phyloP scores from a whole-genome alignment of 257 asterid species.

The Nemophila menziesii region DNA sequence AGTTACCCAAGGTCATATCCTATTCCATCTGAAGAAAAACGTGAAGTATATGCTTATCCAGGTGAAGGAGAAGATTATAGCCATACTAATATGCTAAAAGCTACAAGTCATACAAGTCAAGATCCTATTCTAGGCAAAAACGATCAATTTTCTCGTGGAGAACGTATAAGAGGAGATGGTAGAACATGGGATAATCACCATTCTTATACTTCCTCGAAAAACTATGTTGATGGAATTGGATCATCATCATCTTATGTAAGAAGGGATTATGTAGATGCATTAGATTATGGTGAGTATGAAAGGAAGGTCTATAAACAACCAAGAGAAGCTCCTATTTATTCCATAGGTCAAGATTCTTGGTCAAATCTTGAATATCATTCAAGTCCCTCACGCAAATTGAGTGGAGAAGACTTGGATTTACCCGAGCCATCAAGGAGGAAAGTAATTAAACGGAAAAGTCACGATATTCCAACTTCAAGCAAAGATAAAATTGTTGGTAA shows the following conservation, averaged over 20 bases:
- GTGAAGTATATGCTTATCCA: conserved; percentile 19
- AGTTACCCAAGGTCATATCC: conserved; percentile 27
- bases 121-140: conserved; percentile 7
- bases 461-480: conserved; percentile 1
- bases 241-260: conserved; percentile 15
- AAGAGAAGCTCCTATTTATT: conserved; percentile 13
- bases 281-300: conserved; percentile 21
- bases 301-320: conserved; percentile 7
- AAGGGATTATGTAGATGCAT: conserved; percentile 23
- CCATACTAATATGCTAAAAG: conserved; percentile 23
- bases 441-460: conserved; percentile 11
- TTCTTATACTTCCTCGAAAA: conserved; percentile 21
- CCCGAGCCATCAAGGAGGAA: conserved; percentile 23
- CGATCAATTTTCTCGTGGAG: conserved; percentile 27
- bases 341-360: conserved; percentile 21
- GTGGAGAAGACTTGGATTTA: conserved; percentile 15
- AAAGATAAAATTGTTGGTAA: conserved; percentile 8
- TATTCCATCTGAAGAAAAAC: conserved; percentile 25
- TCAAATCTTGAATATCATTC: conserved; percentile 18
- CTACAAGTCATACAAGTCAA: conserved; percentile 8
- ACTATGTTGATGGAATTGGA: conserved; percentile 17
- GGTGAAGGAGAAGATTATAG: conserved; percentile 29
- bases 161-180: conserved; percentile 18
- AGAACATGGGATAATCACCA: conserved; percentile 22
- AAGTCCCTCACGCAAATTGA: conserved; percentile 21